A percentile compares a stretch with the other conserved stretches of the same genome.
Conservation (phyloP, 768 basidiomycete species). For the Chlorophyllum brunneum region DNA sequence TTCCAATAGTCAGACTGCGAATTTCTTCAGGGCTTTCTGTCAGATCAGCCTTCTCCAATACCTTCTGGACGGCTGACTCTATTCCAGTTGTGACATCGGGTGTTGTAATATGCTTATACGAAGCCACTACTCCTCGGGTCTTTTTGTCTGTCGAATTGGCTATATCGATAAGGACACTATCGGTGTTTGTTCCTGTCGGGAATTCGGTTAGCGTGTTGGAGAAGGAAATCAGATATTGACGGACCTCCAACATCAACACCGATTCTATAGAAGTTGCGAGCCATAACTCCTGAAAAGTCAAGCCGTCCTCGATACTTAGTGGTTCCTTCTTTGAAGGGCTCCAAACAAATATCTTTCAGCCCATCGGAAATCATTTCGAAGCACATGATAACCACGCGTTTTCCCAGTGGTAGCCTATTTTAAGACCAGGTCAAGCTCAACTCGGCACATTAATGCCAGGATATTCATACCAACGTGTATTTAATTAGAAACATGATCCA, state of each 20-base stretch:
- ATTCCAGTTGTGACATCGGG: conserved; percentile 57
- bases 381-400: no score
- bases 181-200: conserved; percentile 32
- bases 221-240: background rate
- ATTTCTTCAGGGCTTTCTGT: conserved; percentile 31
- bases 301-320: background rate
- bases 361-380: background rate
- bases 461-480: no score
- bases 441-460: no score
- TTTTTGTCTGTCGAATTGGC: conserved; percentile 21
- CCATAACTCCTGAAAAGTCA: background rate
- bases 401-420: no score
- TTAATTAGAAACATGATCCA: no score
- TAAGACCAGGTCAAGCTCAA: no score
- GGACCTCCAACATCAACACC: conserved; percentile 31
- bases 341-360: background rate
- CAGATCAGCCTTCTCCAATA: conserved; percentile 35
- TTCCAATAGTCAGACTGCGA: conserved; percentile 55
- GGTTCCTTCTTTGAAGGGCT: background rate
- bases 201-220: background rate
- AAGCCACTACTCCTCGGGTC: conserved; percentile 33
- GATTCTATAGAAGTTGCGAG: conserved; percentile 20
- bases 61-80: conserved; percentile 41
- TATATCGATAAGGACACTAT: conserved; percentile 29
- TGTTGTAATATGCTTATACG: conserved; percentile 51